Base-by-base conservation (phyloP, 371 early-diverging fungal genomes). In the Chytridium lagenaria region DNA sequence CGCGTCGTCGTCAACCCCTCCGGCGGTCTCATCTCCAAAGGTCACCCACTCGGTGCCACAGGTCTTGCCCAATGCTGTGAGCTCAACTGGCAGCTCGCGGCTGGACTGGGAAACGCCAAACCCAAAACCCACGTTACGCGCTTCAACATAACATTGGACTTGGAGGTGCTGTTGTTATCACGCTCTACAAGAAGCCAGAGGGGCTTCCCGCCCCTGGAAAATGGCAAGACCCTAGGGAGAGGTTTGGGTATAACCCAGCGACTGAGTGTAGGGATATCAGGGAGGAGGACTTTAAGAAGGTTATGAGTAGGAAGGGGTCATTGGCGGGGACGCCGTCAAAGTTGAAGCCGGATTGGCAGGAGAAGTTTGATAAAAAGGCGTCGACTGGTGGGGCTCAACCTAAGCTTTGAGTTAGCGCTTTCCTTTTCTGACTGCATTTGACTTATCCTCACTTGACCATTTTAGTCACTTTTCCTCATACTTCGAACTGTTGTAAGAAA, bases 121-220 rank as follows among this genome's bases (percentile, higher is more conserved):
- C n/a, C 92, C 1, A 83, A 31, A 36, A 71, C 34, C 83, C 84
- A 40, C 82, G 83, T 67, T 85, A 86, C 61, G 92, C 91, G 5
- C 85, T 93, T 50, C 92, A 93, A 69, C 93, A 93, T 79, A 93
- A 92, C 74, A 83, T 93, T 67, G 93, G 93, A 83, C 87, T 1
- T n/a, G n/a, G n/a, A n/a, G n/a, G n/a, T n/a, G n/a, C n/a, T n/a
- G n/a, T n/a, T n/a, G n/a, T n/a, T n/a, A n/a, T n/a, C n/a, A n/a
- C n/a, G n/a, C 77, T 93, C 52, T 93, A 91, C 71, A 85, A 87
- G 77, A 89, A 88, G 80, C 80, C 86, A 22, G 78, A 15, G 61
- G 22, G n/a, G 38, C 51, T 36, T 55, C 26, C 39, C 23, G 64
- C 78, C 0, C 26, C 72, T 1, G 28, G 16, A 75, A 19, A 64